Evolutionary conservation across 2,329 filamentous ascomycete species (phyloP).

Genomic region (Aureobasidium vineae): DNA sequence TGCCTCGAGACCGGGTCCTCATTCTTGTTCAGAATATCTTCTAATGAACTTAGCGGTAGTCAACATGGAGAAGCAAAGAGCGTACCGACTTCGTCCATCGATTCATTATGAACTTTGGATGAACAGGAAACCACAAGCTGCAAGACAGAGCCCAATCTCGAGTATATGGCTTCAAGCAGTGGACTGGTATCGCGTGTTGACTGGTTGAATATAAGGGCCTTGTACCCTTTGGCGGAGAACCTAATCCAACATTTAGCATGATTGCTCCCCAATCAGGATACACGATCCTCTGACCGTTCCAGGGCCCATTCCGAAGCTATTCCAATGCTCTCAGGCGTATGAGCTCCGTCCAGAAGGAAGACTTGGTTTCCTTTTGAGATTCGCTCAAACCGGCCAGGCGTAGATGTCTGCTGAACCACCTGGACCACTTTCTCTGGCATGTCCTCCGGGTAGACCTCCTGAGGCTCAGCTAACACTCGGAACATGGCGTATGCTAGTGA

Average conservation of each 20-base stretch:
- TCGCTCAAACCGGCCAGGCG: neutral
- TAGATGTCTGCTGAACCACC: neutral
- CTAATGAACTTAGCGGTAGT: neutral
- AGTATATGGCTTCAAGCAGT: neutral
- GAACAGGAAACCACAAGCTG: neutral
- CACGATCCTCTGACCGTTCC: neutral
- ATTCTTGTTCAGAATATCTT: neutral
- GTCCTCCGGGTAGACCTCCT: neutral
- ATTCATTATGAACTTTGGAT: neutral
- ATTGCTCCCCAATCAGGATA: neutral
- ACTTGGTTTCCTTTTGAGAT: neutral
- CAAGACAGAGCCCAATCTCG: neutral
- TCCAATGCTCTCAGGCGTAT: neutral
- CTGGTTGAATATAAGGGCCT: neutral
- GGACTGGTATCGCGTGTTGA: neutral
- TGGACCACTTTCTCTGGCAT: neutral
- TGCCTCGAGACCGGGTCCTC: neutral
- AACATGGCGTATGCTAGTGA: conserved; percentile 3
- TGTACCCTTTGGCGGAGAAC: neutral
- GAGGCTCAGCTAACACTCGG: neutral
- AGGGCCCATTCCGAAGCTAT: neutral
- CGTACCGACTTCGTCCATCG: neutral
- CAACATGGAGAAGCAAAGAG: neutral
- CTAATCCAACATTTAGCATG: neutral
- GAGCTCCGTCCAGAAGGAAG: neutral